Evolutionary conservation across 257 asterid genomes (phyloP), one percentile per base, ranked within the genome.

Genomic region (Cynanchum wilfordii): DNA sequence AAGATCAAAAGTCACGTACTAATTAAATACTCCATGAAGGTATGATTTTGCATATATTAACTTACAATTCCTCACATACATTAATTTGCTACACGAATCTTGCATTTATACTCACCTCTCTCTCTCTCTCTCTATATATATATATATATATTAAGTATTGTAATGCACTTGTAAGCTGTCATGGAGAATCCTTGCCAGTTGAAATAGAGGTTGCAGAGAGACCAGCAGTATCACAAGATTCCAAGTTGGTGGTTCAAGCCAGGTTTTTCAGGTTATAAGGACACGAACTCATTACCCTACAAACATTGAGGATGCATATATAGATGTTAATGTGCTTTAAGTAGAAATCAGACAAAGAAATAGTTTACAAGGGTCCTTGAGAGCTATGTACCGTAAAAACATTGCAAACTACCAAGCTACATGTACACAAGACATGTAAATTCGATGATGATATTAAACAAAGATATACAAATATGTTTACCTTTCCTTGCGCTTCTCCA

Each of bases 401-500:
- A n/a, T n/a, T n/a, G n/a, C n/a, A 10, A 4, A 6, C 40, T 13
- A 4, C 38, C 36, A 30, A 15, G 74, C 24, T 11, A 17, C 15
- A 13, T 2, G 9, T 5, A 42, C 0, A 42, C 4, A 5, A 15
- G 2, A 30, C 1, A 24, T 49, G 51, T 38, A 63, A 5, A 44
- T 30, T 12, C 9, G 17, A 36, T 2, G 38, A 16, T 12, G n/a
- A 33, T 25, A 76, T 5, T 1, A 76, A 5, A 30, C 2, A 17
- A 4, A 17, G 12, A 10, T 2, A 16, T 24, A 51, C 4, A 60
- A 45, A 66, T 19, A 3, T 44, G 10, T 54, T 73, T 79, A 92
- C 98, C 98, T 89, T 75, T 92, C 97, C 79, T 87, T 88, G 68
- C 98, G 96, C 87, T 84, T 92, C 87, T 90, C 97, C 85, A 92